phyloP scores from a whole-genome alignment of 75 land plant species.

The Selaginella tamariscina region DNA sequence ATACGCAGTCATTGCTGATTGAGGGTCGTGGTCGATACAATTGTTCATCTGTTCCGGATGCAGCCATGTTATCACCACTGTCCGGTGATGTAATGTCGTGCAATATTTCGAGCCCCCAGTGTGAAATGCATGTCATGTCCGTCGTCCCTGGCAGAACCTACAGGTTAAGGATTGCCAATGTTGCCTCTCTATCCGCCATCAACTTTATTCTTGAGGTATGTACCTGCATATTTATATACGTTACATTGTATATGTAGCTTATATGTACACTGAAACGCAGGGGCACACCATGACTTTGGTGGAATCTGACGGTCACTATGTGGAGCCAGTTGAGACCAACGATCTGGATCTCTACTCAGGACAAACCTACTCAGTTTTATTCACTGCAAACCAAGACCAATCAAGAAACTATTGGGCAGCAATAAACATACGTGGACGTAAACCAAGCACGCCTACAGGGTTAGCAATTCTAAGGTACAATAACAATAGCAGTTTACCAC shows the following conservation, averaged over 20 bases:
- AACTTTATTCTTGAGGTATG: constrained; percentile 53
- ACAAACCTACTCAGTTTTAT: constrained; percentile 65
- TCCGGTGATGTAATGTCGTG: constrained; percentile 18
- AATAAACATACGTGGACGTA: constrained; percentile 51
- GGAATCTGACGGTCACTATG: constrained; percentile 78
- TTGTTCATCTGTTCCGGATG: constrained; percentile 37
- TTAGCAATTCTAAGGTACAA: constrained; percentile 51
- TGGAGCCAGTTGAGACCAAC: constrained; percentile 41
- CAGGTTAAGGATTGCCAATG: constrained; percentile 59
- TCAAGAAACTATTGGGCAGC: constrained; percentile 62
- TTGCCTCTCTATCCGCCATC: constrained; percentile 57
- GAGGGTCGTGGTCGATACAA: constrained; percentile 63
- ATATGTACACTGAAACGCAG: constrained; percentile 16
- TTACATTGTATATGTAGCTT: background rate
- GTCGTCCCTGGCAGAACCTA: constrained; percentile 55
- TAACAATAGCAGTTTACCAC: constrained; percentile 33
- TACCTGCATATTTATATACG: background rate
- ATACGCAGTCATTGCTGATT: constrained; percentile 60
- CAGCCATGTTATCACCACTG: background rate
- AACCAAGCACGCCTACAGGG: constrained; percentile 49
- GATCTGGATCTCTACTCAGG: constrained; percentile 82
- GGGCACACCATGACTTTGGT: constrained; percentile 70
- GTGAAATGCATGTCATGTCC: constrained; percentile 35
- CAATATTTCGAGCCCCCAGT: constrained; percentile 34
- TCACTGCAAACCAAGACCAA: constrained; percentile 48